These are phyloP conservation scores for Colletotrichum lindemuthianum DNA, from an alignment of 2,329 filamentous ascomycete genomes.

Conservation along the genomic window DNA sequence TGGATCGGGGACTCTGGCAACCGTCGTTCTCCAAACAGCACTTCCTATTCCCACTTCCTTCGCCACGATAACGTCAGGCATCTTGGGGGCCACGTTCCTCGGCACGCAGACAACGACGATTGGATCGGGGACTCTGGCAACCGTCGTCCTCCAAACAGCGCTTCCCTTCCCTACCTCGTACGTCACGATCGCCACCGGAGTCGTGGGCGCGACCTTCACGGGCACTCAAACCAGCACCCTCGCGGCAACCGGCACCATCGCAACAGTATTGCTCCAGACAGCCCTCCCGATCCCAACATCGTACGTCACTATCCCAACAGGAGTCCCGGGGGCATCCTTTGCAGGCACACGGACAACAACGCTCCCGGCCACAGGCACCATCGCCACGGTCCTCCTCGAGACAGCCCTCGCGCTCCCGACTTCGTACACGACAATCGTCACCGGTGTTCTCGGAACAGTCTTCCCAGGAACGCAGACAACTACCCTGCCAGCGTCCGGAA, in stretches of 20 bases:
- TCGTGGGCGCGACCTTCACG: slow-evolving; percentile 3
- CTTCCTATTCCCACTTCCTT: slow-evolving; percentile 13
- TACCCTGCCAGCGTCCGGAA: not conserved
- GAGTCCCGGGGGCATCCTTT: not conserved
- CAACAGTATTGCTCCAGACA: slow-evolving; percentile 10
- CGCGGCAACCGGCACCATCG: not conserved
- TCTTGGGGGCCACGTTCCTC: slow-evolving; percentile 6
- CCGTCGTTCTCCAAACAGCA: slow-evolving; percentile 12
- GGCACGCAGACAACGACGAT: slow-evolving; percentile 16
- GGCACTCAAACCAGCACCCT: slow-evolving; percentile 6
- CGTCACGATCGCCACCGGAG: not conserved
- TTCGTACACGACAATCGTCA: slow-evolving; percentile 1
- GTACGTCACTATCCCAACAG: slow-evolving; percentile 8
- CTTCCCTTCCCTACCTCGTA: slow-evolving; percentile 9
- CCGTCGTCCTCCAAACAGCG: slow-evolving; percentile 13
- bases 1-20: slow-evolving; percentile 5
- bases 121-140: not conserved
- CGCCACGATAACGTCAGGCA: slow-evolving; percentile 11
- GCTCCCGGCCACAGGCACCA: not conserved
- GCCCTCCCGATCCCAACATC: slow-evolving; percentile 8
- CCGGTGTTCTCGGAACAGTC: not conserved
- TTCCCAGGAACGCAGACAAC: not conserved
- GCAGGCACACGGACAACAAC: slow-evolving; percentile 7
- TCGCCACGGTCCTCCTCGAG: not conserved
- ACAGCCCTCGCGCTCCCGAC: not conserved